phyloP scores from a whole-genome alignment of 1,139 yeast species.

The Pneumocystis murina region DNA sequence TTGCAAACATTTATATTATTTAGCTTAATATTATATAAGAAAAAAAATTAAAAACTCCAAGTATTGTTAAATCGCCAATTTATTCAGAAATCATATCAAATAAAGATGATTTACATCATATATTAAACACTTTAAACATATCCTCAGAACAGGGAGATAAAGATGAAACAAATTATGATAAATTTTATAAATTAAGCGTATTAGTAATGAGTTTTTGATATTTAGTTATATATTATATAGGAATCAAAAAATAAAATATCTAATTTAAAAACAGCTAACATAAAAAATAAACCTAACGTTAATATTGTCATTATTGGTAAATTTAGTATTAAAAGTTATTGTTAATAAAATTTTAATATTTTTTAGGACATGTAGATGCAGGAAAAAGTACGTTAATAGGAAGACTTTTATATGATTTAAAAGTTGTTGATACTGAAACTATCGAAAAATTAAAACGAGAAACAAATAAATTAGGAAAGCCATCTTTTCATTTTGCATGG shows the following conservation, averaged over 20 bases:
- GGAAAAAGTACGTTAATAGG: slow-evolving; percentile 96
- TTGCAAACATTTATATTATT: not conserved
- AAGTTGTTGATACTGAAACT: slow-evolving; percentile 63
- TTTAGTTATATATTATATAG: not conserved
- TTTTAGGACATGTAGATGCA: slow-evolving; percentile 84
- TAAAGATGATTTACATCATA: not conserved
- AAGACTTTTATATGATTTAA: slow-evolving; percentile 62
- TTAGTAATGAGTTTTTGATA: not conserved
- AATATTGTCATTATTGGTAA: slow-evolving; percentile 53
- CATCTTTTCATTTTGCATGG: slow-evolving; percentile 95
- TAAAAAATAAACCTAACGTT: slow-evolving; percentile 25
- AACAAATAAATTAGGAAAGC: slow-evolving; percentile 70
- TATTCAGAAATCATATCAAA: not conserved
- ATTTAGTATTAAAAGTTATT: not conserved
- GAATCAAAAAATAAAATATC: not conserved
- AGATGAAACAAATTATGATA: not conserved
- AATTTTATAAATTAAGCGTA: not conserved
- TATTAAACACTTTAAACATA: not conserved
- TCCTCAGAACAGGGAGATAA: not conserved
- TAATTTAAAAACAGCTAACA: not conserved
- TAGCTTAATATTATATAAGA: not conserved
- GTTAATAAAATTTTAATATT: not conserved
- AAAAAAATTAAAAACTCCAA: not conserved
- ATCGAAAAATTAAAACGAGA: slow-evolving; percentile 67
- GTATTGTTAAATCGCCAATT: not conserved